Evolutionary conservation across 2,329 filamentous ascomycete genomes (phyloP).

Genomic region (Aciculosporium take): DNA sequence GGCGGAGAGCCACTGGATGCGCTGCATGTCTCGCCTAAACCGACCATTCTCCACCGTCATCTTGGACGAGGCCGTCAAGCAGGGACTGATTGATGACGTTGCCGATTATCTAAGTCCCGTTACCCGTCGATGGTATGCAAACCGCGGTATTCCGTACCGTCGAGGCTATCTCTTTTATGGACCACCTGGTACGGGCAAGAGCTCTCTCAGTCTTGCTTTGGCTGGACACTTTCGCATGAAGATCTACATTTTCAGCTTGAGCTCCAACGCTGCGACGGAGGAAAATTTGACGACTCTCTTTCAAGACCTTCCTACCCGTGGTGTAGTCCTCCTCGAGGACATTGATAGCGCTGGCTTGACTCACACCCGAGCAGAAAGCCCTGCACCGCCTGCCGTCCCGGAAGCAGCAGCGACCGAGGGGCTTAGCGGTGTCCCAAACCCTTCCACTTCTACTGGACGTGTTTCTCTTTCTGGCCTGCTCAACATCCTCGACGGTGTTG

Average conservation of each 20-base stretch:
- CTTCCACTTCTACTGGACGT: slow-evolving; percentile 14
- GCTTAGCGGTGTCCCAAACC: no score
- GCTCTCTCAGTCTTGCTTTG: slow-evolving; percentile 54
- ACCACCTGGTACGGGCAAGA: slow-evolving; percentile 69
- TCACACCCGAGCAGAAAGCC: slow-evolving; percentile 33
- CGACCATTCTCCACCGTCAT: slow-evolving; percentile 53
- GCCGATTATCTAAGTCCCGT: slow-evolving; percentile 47
- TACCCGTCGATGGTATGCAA: slow-evolving; percentile 65
- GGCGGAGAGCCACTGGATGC: slow-evolving; percentile 40
- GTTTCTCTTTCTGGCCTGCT: slow-evolving; percentile 64
- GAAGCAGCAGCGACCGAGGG: slow-evolving; percentile 5
- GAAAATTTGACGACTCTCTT: slow-evolving; percentile 52
- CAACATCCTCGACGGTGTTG: slow-evolving; percentile 66
- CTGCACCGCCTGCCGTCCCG: slow-evolving; percentile 3
- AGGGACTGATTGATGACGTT: slow-evolving; percentile 44
- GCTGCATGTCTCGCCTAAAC: slow-evolving; percentile 45
- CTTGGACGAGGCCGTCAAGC: slow-evolving; percentile 45
- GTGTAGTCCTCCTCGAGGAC: slow-evolving; percentile 62
- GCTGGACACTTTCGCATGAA: slow-evolving; percentile 56
- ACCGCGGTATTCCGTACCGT: slow-evolving; percentile 73
- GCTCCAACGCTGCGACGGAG: slow-evolving; percentile 46
- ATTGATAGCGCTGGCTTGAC: slow-evolving; percentile 61
- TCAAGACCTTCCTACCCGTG: slow-evolving; percentile 50
- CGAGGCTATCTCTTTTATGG: slow-evolving; percentile 73
- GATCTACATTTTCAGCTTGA: slow-evolving; percentile 59